Percentiles rank a stretch among this genome's conserved stretches.
These are phyloP conservation scores for Colletotrichum sidae DNA, from an alignment of 2,329 filamentous ascomycete genomes.

Conservation along the genomic window DNA sequence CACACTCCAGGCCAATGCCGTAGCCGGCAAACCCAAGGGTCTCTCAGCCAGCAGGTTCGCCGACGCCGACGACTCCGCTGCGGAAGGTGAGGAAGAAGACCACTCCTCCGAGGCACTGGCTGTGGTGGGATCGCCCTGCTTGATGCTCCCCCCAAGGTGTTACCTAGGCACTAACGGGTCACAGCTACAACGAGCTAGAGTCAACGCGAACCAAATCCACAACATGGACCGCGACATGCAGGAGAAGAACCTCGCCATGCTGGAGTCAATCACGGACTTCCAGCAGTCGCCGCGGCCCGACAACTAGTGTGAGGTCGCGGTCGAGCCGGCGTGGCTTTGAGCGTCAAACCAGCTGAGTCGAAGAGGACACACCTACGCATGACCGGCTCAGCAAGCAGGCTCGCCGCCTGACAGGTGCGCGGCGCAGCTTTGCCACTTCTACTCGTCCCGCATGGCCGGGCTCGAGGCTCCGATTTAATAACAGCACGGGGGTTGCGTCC, in stretches of 20 bases:
- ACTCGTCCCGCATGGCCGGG: constrained; percentile 30
- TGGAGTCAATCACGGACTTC: constrained; percentile 41
- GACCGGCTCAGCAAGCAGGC: constrained; percentile 27
- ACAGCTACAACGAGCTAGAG: constrained; percentile 43
- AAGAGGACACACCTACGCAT: constrained; percentile 11
- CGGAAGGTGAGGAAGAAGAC: constrained; percentile 72
- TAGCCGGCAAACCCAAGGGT: constrained; percentile 59
- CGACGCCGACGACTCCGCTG: constrained; percentile 49
- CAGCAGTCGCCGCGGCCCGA: constrained; percentile 31
- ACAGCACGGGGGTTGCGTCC: constrained; percentile 20
- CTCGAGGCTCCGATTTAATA: constrained; percentile 34
- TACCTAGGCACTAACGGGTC: constrained; percentile 39
- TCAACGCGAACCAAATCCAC: constrained; percentile 62
- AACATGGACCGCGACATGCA: constrained; percentile 68
- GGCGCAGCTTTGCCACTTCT: constrained; percentile 30
- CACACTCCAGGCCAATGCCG: constrained; percentile 55
- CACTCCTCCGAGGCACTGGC: constrained; percentile 74
- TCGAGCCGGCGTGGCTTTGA: no score
- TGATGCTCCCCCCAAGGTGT: constrained; percentile 49
- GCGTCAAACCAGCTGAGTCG: no score
- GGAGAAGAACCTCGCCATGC: constrained; percentile 60
- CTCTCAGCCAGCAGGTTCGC: constrained; percentile 68
- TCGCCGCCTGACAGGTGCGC: constrained; percentile 21
- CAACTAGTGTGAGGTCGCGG: constrained; percentile 2
- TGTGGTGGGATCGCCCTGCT: constrained; percentile 71